Conservation (phyloP, 2,329 filamentous ascomycete genomes). For the Ascocoryne sarcoides region DNA sequence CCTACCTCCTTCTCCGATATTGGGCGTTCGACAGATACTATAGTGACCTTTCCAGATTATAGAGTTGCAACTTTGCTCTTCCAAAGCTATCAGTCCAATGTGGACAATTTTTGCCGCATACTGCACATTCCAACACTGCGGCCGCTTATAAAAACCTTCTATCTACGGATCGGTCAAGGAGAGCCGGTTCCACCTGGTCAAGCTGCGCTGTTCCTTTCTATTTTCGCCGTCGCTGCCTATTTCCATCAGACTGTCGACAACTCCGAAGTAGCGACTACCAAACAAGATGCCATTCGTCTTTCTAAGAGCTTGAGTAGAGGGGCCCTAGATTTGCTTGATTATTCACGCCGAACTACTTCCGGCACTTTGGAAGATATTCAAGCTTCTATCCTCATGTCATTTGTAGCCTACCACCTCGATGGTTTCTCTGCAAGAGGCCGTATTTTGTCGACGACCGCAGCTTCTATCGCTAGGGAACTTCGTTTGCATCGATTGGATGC, state of each 20-base stretch:
- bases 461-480: constrained; percentile 20
- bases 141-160: constrained; percentile 5
- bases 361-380: constrained; percentile 30
- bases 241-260: constrained; percentile 6
- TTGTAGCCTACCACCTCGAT: constrained; percentile 28
- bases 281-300: constrained; percentile 24
- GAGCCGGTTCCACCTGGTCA: constrained; percentile 3
- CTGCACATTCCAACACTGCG: constrained; percentile 11
- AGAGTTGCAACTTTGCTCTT: constrained; percentile 10
- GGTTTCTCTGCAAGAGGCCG: constrained; percentile 28
- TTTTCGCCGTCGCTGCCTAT: constrained; percentile 5
- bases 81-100: constrained; percentile 9
- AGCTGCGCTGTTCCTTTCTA: constrained; percentile 6
- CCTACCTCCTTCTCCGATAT: constrained; percentile 3
- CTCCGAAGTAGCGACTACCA: constrained; percentile 6
- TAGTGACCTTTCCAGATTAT: constrained; percentile 8
- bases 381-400: constrained; percentile 29
- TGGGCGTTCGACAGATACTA: neutral
- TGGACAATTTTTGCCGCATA: constrained; percentile 9
- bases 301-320: constrained; percentile 26
- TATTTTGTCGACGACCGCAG: constrained; percentile 24
- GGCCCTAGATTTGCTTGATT: constrained; percentile 28
- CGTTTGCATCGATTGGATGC: constrained; percentile 11
- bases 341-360: constrained; percentile 18
- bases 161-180: constrained; percentile 5